Evolutionary conservation across 352 stramenopile species (phyloP).

Genomic region (Thalassiosira hispida): DNA sequence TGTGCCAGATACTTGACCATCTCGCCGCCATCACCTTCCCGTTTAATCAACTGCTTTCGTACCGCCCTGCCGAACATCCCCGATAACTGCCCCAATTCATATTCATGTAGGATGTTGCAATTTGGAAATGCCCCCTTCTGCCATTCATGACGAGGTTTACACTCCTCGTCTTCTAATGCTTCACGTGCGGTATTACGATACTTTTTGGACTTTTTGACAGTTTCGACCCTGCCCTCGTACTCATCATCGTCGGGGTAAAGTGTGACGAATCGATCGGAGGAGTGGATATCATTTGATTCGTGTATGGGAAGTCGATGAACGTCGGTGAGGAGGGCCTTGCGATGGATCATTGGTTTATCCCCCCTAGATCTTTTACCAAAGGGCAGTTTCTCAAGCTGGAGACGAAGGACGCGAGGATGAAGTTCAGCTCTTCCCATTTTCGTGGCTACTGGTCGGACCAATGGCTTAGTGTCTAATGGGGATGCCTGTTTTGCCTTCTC

Average conservation of each 20-base stretch:
- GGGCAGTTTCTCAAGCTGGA: too few species aligned
- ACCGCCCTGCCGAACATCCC: slow-evolving; percentile 25
- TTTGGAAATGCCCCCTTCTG: slow-evolving; percentile 60
- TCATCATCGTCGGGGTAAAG: slow-evolving; percentile 39
- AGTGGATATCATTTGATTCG: slow-evolving; percentile 3
- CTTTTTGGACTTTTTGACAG: slow-evolving; percentile 39
- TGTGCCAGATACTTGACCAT: slow-evolving; percentile 46
- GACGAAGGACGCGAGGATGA: too few species aligned
- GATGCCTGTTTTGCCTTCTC: too few species aligned
- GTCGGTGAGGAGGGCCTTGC: slow-evolving; percentile 4
- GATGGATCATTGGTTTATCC: slow-evolving; percentile 5
- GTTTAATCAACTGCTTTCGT: slow-evolving; percentile 18
- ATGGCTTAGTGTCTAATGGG: too few species aligned
- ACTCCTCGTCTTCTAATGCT: slow-evolving; percentile 56
- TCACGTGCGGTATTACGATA: slow-evolving; percentile 29
- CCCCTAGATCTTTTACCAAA: not conserved
- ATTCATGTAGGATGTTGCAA: slow-evolving; percentile 78
- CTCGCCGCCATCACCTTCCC: slow-evolving; percentile 41
- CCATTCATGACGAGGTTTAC: slow-evolving; percentile 67
- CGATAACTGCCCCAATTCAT: slow-evolving; percentile 53
- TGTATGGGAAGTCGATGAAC: slow-evolving; percentile 19
- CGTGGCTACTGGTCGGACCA: too few species aligned
- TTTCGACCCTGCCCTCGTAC: slow-evolving; percentile 10
- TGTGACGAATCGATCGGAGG: slow-evolving; percentile 28
- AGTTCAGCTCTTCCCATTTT: too few species aligned